Evolutionary conservation across 1,284 basidiomycete genomes (phyloP).

Genomic region (Fomitopsis betulina): DNA sequence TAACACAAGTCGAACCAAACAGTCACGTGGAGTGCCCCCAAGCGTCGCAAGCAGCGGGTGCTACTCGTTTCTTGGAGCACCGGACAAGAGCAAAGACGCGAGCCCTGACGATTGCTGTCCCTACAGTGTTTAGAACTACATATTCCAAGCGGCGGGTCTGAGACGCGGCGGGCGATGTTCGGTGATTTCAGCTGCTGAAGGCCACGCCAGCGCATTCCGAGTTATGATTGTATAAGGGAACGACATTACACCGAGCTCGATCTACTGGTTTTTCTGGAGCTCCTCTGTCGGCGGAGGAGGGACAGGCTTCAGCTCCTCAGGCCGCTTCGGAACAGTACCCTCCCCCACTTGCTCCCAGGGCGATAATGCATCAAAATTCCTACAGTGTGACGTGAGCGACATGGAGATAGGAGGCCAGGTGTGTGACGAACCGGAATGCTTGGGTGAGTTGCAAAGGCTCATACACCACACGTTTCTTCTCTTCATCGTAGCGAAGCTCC

Average conservation of each 20-base stretch:
- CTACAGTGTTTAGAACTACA: too few relatives aligned
- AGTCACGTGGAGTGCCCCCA: too few relatives aligned
- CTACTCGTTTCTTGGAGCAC: too few relatives aligned
- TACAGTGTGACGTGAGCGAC: slow-evolving; percentile 24
- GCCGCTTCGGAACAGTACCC: slow-evolving; percentile 69
- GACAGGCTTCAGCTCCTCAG: slow-evolving; percentile 66
- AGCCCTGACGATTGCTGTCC: too few relatives aligned
- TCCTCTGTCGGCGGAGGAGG: slow-evolving; percentile 46
- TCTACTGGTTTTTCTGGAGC: slow-evolving; percentile 56
- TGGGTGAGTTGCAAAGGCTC: slow-evolving; percentile 98
- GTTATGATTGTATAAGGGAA: too few relatives aligned
- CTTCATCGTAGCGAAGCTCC: slow-evolving; percentile 97
- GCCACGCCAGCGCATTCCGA: too few relatives aligned
- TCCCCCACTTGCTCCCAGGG: slow-evolving; percentile 98
- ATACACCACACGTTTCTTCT: slow-evolving; percentile 97
- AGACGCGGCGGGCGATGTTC: too few relatives aligned
- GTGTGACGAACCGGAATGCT: slow-evolving; percentile 79
- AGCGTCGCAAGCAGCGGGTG: too few relatives aligned
- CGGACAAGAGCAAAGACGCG: too few relatives aligned
- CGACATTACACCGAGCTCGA: not conserved
- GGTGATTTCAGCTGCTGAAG: too few relatives aligned
- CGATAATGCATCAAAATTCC: slow-evolving; percentile 91
- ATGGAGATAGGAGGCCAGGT: not conserved
- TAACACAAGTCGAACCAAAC: too few relatives aligned
- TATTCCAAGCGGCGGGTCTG: too few relatives aligned